A percentile compares a stretch with the other conserved stretches of the same genome.
Evolutionary conservation across 495 filamentous ascomycete species (phyloP).

Genomic region (Trichocladium antarcticum): DNA sequence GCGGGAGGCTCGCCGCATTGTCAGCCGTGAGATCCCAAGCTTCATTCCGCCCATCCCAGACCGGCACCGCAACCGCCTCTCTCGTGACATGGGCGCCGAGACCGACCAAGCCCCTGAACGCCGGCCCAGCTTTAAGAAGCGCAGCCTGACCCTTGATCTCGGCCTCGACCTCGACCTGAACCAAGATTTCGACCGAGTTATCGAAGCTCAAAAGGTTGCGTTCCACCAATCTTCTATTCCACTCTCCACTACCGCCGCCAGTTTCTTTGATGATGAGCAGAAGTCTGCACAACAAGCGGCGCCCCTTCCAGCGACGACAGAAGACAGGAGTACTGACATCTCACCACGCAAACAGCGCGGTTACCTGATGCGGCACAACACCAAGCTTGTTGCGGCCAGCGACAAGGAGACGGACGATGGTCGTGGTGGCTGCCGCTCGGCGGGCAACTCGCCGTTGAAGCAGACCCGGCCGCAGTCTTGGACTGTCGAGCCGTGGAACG

Average conservation of each 20-base stretch:
- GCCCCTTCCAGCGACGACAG: conserved; percentile 6
- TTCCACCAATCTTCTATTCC: conserved; percentile 38
- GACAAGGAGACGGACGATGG: conserved; percentile 45
- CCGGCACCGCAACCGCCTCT: conserved; percentile 43
- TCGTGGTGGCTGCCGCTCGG: conserved; percentile 47
- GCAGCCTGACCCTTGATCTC: conserved; percentile 58
- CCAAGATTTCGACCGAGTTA: conserved; percentile 87
- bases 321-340: conserved; percentile 45
- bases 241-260: conserved; percentile 24
- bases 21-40: conserved; percentile 53
- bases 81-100: conserved; percentile 35
- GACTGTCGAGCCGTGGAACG: conserved; percentile 96
- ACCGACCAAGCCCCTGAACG: conserved; percentile 30
- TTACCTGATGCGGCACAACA: conserved; percentile 97
- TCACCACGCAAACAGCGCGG: conserved; percentile 64
- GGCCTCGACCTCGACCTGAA: conserved; percentile 75
- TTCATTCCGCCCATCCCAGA: conserved; percentile 54
- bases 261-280: background rate
- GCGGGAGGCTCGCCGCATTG: conserved; percentile 74
- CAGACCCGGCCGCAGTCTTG: conserved; percentile 65
- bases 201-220: conserved; percentile 95
- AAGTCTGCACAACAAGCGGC: conserved; percentile 1
- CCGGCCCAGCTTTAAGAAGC: conserved; percentile 48
- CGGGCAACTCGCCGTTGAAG: conserved; percentile 64
- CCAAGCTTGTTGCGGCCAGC: conserved; percentile 88